Evolutionary conservation across 208 protist genomes (phyloP).

Genomic region (Tritrichomonas musculus): DNA sequence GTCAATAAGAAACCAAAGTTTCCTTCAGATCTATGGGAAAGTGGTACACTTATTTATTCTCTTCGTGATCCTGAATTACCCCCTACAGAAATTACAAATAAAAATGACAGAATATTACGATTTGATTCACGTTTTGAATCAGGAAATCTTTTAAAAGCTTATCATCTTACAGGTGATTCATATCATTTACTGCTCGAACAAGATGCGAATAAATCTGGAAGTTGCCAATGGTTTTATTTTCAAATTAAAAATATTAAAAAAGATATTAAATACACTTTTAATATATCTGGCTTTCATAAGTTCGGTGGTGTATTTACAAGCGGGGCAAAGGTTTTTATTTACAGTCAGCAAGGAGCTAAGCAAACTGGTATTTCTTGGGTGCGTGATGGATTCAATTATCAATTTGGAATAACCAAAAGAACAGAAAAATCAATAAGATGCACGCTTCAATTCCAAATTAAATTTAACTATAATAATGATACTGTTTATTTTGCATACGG

Average conservation of each 20-base stretch:
- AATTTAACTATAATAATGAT: constrained; percentile 64
- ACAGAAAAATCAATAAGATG: neutral
- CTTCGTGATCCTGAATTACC: neutral
- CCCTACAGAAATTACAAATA: neutral
- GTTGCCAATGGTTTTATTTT: constrained; percentile 16
- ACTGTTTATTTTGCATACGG: constrained; percentile 78
- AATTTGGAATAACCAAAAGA: neutral
- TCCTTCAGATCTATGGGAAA: neutral
- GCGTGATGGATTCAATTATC: neutral
- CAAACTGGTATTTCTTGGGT: neutral
- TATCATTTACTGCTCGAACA: neutral
- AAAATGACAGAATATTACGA: neutral
- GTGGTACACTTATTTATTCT: neutral
- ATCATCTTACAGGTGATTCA: neutral
- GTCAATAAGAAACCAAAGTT: neutral
- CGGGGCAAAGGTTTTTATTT: neutral
- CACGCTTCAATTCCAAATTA: constrained; percentile 73
- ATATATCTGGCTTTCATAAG: constrained; percentile 18
- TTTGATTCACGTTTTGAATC: constrained; percentile 6
- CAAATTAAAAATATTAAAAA: neutral
- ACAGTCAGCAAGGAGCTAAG: neutral
- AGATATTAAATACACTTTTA: constrained; percentile 12
- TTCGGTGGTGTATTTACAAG: neutral
- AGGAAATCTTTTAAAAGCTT: neutral
- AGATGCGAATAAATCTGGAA: neutral